Evolutionary conservation across 1,284 basidiomycete species (phyloP), one percentile per base, ranked within the genome.

Genomic region (Ustilago vetiveriae): DNA sequence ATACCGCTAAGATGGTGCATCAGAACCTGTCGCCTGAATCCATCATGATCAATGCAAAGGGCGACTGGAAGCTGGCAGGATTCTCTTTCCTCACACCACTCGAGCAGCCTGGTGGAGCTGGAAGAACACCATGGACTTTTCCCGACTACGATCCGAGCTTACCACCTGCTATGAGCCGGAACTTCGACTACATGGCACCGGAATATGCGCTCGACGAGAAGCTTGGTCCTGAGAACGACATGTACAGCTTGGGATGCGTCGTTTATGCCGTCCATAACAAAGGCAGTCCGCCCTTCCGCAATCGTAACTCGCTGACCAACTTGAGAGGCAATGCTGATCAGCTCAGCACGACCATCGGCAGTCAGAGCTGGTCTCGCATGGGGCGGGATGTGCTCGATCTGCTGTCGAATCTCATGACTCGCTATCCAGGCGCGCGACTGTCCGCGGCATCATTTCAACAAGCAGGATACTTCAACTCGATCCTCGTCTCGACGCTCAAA

Each of bases 51-150:
- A 76, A 81, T 46, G 71, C 67, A 35, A 76, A 96, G 91, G 95
- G 96, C 32, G 95, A 99, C 82, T 99, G 95, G 95, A 99, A 98
- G 84, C 86, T 99, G 43, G 90, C 90, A 14, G 94, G 94, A 0
- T 87, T 98, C 38, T 92, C 91, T 6, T 85, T 94, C 47, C 38
- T 92, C 0, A 93, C 94, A 16, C 87, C 91, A 2, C 84, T 98
- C 3, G 84, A 87, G 30, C 85, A 86, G 27, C 83, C 89, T 1
- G 63, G 64, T 17, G 88, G 91, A 65, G 93, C 92, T 1, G 85
- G 87, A 5, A 85, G 89, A 0, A 88, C 92, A 1, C 88, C 88
- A 24, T 96, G 92, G 89, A 89, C 91, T 63, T 95, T 92, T 76
- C 94, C 94, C 0, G 90, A 92, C 26, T 90, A 90, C 66, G 94